Base-by-base conservation (phyloP, 768 basidiomycete genomes). In the Psilocybe cubensis region DNA sequence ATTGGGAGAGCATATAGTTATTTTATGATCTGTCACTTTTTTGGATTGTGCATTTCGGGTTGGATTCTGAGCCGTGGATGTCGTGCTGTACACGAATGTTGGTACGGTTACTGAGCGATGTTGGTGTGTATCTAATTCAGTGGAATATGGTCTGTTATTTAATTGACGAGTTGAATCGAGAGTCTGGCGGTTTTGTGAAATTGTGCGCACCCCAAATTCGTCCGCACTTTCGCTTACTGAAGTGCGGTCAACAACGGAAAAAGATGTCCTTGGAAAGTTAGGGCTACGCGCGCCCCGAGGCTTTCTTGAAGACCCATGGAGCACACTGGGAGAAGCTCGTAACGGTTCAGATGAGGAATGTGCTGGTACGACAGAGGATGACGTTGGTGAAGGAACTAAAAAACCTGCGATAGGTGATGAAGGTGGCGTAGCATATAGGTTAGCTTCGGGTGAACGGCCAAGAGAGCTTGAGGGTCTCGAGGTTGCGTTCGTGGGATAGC, bases 211-310 rank as follows among this genome's bases (percentile, higher is more conserved):
- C 24, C 21, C 21, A 9, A 52, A 14, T 12, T 27, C 21, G 8
- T 24, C 50, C 24, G 21, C 47, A n/a, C 31, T 40, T 52, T 40
- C 50, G 38, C 7, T 23, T 10, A 40, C 33, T 14, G 20, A 12
- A 12, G 9, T 33, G 4, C 18, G 31, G n/a, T 20, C 41, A 52
- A 27, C 9, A 42, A 8, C 7, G 3, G 40, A 11, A 21, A 11
- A 14, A 14, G 29, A 21, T 4, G n/a, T 5, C 11, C 41, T 45
- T 31, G 40, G 17, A 29, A 53, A 53, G 7, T 41, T 29, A 8
- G 52, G 42, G 9, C 10, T 53, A 20, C 52, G 52, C 3, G 52
- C 52, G n/a, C 52, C 52, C 44, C 52, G 52, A 17, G 42, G 52
- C 20, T 14, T 43, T 53, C 27, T 27, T 41, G 35, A 24, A 52